Percentiles rank a stretch among this genome's conserved stretches.
Conservation (phyloP, 2,329 filamentous ascomycete species). For the Sclerotinia trifoliorum region DNA sequence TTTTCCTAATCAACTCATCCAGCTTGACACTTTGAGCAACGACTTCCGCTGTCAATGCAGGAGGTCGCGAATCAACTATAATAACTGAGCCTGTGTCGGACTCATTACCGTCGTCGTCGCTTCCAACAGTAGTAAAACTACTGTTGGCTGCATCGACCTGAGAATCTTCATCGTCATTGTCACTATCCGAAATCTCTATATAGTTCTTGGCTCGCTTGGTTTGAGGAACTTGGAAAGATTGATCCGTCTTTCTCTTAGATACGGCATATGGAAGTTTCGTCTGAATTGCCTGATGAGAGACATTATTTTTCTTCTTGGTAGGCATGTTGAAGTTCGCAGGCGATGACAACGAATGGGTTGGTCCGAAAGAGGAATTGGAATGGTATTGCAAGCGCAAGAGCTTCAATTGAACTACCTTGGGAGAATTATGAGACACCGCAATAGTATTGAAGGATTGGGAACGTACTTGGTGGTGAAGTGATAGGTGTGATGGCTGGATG, state of each 20-base stretch:
- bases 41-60: background rate
- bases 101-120: background rate
- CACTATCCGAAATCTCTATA: conserved; percentile 1
- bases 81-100: conserved; percentile 6
- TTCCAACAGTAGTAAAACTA: background rate
- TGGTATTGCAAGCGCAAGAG: background rate
- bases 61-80: background rate
- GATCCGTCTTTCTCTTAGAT: background rate
- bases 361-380: background rate
- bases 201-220: conserved; percentile 18
- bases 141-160: background rate
- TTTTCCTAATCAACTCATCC: background rate
- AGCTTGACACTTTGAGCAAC: background rate
- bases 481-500: background rate
- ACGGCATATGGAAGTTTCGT: background rate
- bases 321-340: background rate
- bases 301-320: background rate
- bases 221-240: conserved; percentile 3
- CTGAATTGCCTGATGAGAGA: too few relatives aligned
- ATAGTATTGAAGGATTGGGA: background rate
- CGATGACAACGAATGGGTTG: background rate
- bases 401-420: background rate
- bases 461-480: background rate
- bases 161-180: background rate
- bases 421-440: background rate